phyloP scores from a whole-genome alignment of 2,329 filamentous ascomycete genomes.

The Zasmidium cellare region DNA sequence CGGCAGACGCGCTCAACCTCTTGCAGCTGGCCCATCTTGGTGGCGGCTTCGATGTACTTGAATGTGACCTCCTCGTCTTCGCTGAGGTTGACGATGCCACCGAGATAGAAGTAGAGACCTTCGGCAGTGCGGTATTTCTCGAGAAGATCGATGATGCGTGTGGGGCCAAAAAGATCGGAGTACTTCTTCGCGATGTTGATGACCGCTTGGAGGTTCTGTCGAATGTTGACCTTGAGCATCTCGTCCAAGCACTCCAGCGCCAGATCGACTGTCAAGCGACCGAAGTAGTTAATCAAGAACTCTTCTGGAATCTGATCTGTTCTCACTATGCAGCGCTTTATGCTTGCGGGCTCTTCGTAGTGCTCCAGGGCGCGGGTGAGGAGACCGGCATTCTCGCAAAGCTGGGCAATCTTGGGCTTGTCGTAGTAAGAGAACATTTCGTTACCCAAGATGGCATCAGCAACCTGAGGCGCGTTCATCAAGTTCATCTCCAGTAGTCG shows the following conservation, averaged over 20 bases:
- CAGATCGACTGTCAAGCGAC: constrained; percentile 91
- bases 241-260: constrained; percentile 91
- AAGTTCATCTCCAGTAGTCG: constrained; percentile 97
- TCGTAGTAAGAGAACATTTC: constrained; percentile 99
- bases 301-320: constrained; percentile 86
- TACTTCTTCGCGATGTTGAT: constrained; percentile 97
- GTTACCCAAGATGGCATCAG: constrained; percentile 95
- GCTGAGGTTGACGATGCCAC: constrained; percentile 94
- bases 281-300: constrained; percentile 90
- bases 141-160: constrained; percentile 84
- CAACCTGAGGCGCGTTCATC: constrained; percentile 92
- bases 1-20: constrained; percentile 97
- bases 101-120: constrained; percentile 96
- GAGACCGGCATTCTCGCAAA: constrained; percentile 92
- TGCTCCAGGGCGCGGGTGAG: constrained; percentile 75
- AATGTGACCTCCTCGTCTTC: constrained; percentile 95
- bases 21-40: constrained; percentile 86
- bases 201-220: constrained; percentile 91
- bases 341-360: constrained; percentile 82
- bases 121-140: constrained; percentile 98
- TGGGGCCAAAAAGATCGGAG: constrained; percentile 88
- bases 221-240: constrained; percentile 96
- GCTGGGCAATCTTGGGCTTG: constrained; percentile 78
- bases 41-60: constrained; percentile 98
- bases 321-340: constrained; percentile 88